Percentiles rank a stretch among this genome's conserved stretches.
Conservation (phyloP, 768 basidiomycete genomes). For the Lactarius hengduanensis region DNA sequence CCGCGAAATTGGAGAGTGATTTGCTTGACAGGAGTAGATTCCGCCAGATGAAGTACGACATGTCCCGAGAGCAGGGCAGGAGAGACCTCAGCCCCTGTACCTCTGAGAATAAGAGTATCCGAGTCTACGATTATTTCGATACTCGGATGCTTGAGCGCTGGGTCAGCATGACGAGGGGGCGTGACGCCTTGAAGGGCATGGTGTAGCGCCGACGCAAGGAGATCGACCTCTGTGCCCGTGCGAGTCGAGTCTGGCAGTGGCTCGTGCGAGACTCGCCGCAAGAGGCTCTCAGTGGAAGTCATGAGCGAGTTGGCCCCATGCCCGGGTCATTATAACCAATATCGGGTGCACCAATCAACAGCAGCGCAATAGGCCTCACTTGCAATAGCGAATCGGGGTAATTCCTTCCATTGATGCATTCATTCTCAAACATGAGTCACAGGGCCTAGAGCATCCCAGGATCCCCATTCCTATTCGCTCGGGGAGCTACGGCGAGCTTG, state of each 20-base stretch:
- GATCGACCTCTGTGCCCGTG: slow-evolving; percentile 14
- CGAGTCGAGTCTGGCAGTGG: not conserved
- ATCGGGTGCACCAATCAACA: no score
- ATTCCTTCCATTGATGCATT: not conserved
- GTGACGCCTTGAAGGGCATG: slow-evolving; percentile 14
- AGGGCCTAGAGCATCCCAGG: not conserved
- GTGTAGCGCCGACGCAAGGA: slow-evolving; percentile 23
- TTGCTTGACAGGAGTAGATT: slow-evolving; percentile 82
- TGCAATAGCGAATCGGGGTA: not conserved
- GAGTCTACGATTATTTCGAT: slow-evolving; percentile 78
- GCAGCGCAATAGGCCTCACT: not conserved
- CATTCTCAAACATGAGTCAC: not conserved
- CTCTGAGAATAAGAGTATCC: slow-evolving; percentile 68
- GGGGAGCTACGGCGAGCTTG: no score
- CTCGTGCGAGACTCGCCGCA: not conserved
- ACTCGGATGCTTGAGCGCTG: slow-evolving; percentile 40
- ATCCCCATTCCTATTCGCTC: not conserved
- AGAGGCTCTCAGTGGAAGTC: not conserved
- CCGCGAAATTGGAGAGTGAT: slow-evolving; percentile 83
- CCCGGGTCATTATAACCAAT: not conserved
- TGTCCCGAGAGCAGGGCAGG: slow-evolving; percentile 78
- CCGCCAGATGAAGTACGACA: slow-evolving; percentile 74
- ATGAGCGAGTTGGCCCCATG: not conserved
- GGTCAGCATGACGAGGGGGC: slow-evolving; percentile 1
- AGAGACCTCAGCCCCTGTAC: slow-evolving; percentile 80